Percentiles rank a stretch among this genome's conserved stretches.
These are phyloP conservation scores for Phaeotremella fagi DNA, from an alignment of 768 basidiomycete genomes.

Conservation along the genomic window DNA sequence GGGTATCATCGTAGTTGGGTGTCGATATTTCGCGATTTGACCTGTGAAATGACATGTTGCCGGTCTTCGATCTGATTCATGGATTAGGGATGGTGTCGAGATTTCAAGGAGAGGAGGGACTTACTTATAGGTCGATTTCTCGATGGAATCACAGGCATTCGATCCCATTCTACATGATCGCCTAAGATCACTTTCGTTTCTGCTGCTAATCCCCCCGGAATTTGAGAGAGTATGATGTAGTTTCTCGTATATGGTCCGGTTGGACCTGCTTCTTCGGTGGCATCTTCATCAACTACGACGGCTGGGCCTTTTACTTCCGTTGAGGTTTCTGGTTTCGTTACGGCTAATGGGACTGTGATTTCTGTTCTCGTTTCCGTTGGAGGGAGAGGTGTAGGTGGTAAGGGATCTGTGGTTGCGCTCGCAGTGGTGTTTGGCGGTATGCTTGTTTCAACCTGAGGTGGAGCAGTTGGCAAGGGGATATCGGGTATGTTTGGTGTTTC, in stretches of 20 bases:
- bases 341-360: background rate
- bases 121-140: constrained; percentile 31
- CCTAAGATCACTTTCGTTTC: constrained; percentile 83
- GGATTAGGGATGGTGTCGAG: background rate
- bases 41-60: constrained; percentile 75
- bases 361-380: background rate
- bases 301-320: background rate
- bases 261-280: constrained; percentile 2
- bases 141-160: constrained; percentile 30
- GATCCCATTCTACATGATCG: constrained; percentile 63
- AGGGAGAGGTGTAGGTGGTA: too few species aligned
- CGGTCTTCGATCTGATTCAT: constrained; percentile 58
- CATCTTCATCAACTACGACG: background rate
- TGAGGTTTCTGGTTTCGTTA: background rate
- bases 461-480: background rate
- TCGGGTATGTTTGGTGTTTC: background rate
- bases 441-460: too few species aligned
- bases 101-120: background rate
- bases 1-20: constrained; percentile 73
- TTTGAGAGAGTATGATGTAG: constrained; percentile 42
- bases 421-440: background rate
- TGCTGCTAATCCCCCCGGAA: constrained; percentile 49
- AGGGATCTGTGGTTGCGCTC: too few species aligned
- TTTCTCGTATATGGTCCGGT: constrained; percentile 35
- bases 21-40: constrained; percentile 66